Evolutionary conservation across 2,329 filamentous ascomycete genomes (phyloP).

Genomic region (Niveomyces coronatus): DNA sequence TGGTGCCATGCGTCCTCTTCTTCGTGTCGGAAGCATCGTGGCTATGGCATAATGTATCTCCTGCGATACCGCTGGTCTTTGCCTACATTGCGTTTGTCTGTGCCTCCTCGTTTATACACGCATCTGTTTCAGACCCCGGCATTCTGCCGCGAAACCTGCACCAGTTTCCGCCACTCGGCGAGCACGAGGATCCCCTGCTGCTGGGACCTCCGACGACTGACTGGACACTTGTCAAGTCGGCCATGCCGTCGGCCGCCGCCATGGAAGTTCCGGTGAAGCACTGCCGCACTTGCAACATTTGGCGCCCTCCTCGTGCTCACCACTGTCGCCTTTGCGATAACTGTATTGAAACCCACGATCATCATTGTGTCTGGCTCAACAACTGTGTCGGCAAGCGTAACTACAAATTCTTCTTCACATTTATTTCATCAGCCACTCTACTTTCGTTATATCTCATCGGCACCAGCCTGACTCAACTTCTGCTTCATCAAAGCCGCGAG

Average conservation of each 20-base stretch:
- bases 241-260: slow-evolving; percentile 63
- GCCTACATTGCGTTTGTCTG: slow-evolving; percentile 87
- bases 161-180: slow-evolving; percentile 65
- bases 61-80: slow-evolving; percentile 80
- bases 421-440: slow-evolving; percentile 70
- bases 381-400: slow-evolving; percentile 96
- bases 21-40: slow-evolving; percentile 77
- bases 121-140: slow-evolving; percentile 83
- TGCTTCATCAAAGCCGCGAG: slow-evolving; percentile 58
- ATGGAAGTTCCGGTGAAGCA: slow-evolving; percentile 99
- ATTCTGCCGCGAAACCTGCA: slow-evolving; percentile 90
- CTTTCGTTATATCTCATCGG: slow-evolving; percentile 67
- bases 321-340: slow-evolving; percentile 96
- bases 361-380: slow-evolving; percentile 98
- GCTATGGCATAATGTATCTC: slow-evolving; percentile 78
- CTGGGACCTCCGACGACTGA: slow-evolving; percentile 81
- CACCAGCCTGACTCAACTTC: slow-evolving; percentile 69
- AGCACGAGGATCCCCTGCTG: slow-evolving; percentile 69
- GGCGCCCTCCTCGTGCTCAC: slow-evolving; percentile 90
- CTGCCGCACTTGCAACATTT: slow-evolving; percentile 95
- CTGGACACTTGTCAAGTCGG: slow-evolving; percentile 84
- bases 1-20: slow-evolving; percentile 72
- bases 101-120: slow-evolving; percentile 88
- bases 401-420: slow-evolving; percentile 95
- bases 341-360: slow-evolving; percentile 93